Evolutionary conservation across 768 basidiomycete genomes (phyloP).

Genomic region (Stropharia rugosoannulata): DNA sequence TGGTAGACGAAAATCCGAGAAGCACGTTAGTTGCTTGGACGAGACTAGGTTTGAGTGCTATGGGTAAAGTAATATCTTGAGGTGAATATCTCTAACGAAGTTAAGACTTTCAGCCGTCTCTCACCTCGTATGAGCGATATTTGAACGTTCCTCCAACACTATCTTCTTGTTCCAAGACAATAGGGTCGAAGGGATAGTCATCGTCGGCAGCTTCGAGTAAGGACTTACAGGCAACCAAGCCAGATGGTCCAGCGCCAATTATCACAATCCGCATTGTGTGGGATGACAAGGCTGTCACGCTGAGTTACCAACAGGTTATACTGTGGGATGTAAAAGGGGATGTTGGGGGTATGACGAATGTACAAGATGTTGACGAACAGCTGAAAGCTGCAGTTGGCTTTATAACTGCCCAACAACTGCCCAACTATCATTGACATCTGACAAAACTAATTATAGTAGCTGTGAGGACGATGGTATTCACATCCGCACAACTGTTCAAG

Average conservation of each 20-base stretch:
- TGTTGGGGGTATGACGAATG: too few species aligned
- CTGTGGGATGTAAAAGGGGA: too few species aligned
- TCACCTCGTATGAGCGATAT: slow-evolving; percentile 46
- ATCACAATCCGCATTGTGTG: slow-evolving; percentile 31
- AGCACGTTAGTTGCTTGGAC: slow-evolving; percentile 58
- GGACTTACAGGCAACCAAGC: slow-evolving; percentile 49
- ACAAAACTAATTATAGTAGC: too few species aligned
- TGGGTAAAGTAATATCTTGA: background rate
- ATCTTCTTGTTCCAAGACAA: slow-evolving; percentile 47
- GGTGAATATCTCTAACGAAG: background rate
- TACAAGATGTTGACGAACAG: too few species aligned
- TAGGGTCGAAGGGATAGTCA: slow-evolving; percentile 45
- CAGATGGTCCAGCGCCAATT: slow-evolving; percentile 50
- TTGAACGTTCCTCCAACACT: slow-evolving; percentile 54
- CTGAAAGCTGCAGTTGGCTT: too few species aligned
- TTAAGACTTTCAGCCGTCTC: background rate
- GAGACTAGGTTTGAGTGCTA: slow-evolving; percentile 53
- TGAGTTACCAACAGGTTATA: too few species aligned
- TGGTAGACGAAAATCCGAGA: slow-evolving; percentile 58
- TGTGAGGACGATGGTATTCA: too few species aligned
- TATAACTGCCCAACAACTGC: too few species aligned
- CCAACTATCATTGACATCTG: too few species aligned
- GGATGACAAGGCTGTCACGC: background rate
- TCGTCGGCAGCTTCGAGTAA: slow-evolving; percentile 37
- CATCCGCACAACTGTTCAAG: too few species aligned